These are phyloP conservation scores for Fusarium decemcellulare DNA, from an alignment of 2,329 filamentous ascomycete species.

Conservation along the genomic window DNA sequence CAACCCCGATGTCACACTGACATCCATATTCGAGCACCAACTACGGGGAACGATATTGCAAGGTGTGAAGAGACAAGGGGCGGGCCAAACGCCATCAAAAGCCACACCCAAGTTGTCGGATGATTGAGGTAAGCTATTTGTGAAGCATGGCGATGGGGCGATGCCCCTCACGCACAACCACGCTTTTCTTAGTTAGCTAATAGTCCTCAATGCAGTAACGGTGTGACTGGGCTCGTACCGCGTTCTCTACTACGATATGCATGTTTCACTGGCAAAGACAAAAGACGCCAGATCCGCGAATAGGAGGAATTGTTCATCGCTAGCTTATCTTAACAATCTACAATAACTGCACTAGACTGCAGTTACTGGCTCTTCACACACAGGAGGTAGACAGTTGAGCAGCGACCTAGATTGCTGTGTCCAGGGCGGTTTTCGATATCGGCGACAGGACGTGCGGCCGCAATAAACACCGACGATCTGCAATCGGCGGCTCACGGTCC, in stretches of 20 bases:
- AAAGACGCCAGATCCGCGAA: slow-evolving; percentile 5
- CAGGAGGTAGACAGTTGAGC: background rate
- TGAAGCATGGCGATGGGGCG: slow-evolving; percentile 16
- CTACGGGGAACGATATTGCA: background rate
- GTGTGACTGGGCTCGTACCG: slow-evolving; percentile 4
- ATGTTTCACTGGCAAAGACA: slow-evolving; percentile 31
- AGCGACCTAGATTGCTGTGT: background rate
- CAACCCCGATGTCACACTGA: slow-evolving; percentile 12
- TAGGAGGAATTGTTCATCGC: background rate
- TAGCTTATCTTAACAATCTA: slow-evolving; percentile 1
- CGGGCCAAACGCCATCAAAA: slow-evolving; percentile 28
- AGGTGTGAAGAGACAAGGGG: slow-evolving; percentile 16
- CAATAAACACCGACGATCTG: slow-evolving; percentile 29
- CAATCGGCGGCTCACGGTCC: slow-evolving; percentile 22
- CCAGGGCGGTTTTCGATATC: background rate
- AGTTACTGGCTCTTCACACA: background rate
- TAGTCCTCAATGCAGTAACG: background rate
- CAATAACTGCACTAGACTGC: background rate
- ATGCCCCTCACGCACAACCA: slow-evolving; percentile 1
- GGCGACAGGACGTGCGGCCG: slow-evolving; percentile 12
- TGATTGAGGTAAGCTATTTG: slow-evolving; percentile 30
- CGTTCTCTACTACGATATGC: slow-evolving; percentile 16
- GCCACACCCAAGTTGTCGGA: slow-evolving; percentile 38
- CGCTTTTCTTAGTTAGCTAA: background rate
- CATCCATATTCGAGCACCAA: background rate